phyloP scores from a whole-genome alignment of 192 early-diverging fungal species.

The Spinellus fusiger region DNA sequence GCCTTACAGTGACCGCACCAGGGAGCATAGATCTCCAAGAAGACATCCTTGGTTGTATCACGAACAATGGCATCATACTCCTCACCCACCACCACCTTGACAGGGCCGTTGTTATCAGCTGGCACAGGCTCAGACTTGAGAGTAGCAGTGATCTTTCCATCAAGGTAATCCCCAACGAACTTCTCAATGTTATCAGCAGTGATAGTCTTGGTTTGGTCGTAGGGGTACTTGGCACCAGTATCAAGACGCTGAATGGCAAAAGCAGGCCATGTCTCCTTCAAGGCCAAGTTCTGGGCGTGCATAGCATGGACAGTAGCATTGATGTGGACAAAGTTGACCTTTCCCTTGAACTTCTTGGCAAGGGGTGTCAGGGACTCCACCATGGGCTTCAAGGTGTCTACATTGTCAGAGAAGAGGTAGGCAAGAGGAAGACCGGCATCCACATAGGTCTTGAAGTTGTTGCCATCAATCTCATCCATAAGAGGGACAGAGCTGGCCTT shows the following conservation, averaged over 20 bases:
- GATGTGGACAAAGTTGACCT: constrained; percentile 86
- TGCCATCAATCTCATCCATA: constrained; percentile 84
- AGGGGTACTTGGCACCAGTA: constrained; percentile 80
- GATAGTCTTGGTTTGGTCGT: constrained; percentile 63
- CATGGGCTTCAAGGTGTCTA: constrained; percentile 43
- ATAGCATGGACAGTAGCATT: constrained; percentile 80
- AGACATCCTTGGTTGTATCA: constrained; percentile 82
- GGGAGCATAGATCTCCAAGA: constrained; percentile 91
- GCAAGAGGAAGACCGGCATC: constrained; percentile 83
- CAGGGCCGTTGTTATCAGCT: constrained; percentile 78
- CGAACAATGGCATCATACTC: constrained; percentile 81
- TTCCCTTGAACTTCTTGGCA: constrained; percentile 85
- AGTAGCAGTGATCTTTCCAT: constrained; percentile 64
- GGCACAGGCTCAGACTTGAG: constrained; percentile 84
- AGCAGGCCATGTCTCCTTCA: constrained; percentile 91
- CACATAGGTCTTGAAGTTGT: constrained; percentile 87
- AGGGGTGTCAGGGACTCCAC: constrained; percentile 59
- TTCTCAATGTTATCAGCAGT: constrained; percentile 48
- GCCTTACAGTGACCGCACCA: constrained; percentile 84
- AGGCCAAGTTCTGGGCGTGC: constrained; percentile 83
- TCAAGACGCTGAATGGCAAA: constrained; percentile 81
- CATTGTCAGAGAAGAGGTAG: constrained; percentile 76
- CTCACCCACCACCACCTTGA: constrained; percentile 85
- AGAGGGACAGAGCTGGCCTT: constrained; percentile 75
- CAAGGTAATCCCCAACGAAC: constrained; percentile 62